phyloP scores from a whole-genome alignment of 257 asterid species.

The Ilex asprella region DNA sequence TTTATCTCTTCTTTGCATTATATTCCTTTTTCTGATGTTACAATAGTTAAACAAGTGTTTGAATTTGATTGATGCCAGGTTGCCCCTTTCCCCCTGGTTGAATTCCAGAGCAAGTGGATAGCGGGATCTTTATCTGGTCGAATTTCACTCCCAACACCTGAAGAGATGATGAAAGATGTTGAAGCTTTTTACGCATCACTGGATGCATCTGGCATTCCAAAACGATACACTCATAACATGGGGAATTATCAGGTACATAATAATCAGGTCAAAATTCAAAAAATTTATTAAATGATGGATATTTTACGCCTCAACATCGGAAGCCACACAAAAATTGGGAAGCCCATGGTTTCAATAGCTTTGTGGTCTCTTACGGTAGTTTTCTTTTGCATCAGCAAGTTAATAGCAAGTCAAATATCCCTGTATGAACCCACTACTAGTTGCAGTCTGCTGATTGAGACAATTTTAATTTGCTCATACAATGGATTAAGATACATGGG shows the following conservation, averaged over 20 bases:
- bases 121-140: conserved; percentile 81
- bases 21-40: conserved; percentile 2
- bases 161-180: conserved; percentile 62
- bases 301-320: too few species aligned
- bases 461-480: too few species aligned
- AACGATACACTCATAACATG: conserved; percentile 70
- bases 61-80: conserved; percentile 38
- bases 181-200: conserved; percentile 60
- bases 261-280: too few species aligned
- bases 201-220: conserved; percentile 52
- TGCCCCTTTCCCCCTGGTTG: conserved; percentile 71
- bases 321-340: too few species aligned
- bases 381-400: too few species aligned
- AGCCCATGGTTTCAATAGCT: too few species aligned
- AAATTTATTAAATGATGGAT: too few species aligned
- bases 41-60: not conserved
- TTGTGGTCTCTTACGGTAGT: too few species aligned
- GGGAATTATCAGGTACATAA: conserved; percentile 50
- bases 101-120: conserved; percentile 84
- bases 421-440: too few species aligned
- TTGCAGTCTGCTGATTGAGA: too few species aligned
- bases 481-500: too few species aligned
- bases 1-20: conserved; percentile 11
- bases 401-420: too few species aligned
- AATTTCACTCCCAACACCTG: conserved; percentile 45